Percentiles rank a stretch among this genome's conserved stretches.
These are phyloP conservation scores for Penicillium digitatum DNA, from an alignment of 2,329 filamentous ascomycete species.

Conservation along the genomic window DNA sequence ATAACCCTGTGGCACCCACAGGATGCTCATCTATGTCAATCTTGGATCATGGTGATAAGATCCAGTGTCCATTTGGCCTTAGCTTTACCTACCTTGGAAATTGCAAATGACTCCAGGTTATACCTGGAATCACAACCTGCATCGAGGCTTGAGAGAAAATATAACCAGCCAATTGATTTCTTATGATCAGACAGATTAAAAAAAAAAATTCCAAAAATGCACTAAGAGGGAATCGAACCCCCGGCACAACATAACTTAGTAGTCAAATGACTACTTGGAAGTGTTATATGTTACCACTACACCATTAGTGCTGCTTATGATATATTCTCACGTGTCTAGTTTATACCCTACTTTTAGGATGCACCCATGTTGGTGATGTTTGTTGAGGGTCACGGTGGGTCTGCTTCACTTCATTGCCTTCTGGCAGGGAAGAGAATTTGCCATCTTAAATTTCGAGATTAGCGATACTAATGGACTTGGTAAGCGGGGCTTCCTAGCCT, in stretches of 20 bases:
- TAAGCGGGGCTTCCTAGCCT: neutral
- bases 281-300: slow-evolving; percentile 10
- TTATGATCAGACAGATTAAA: no score
- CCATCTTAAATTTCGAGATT: neutral
- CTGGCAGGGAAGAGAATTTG: no score
- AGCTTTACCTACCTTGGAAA: no score
- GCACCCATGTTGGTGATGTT: no score
- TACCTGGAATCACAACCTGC: no score
- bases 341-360: no score
- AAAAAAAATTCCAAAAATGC: neutral
- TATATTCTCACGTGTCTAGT: rapidly evolving
- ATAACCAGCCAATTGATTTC: no score
- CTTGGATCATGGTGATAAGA: neutral
- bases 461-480: neutral
- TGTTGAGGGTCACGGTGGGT: no score
- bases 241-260: slow-evolving; percentile 3
- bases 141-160: no score
- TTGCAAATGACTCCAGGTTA: no score
- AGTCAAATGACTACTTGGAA: neutral
- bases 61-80: neutral
- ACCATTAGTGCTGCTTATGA: slow-evolving; percentile 3
- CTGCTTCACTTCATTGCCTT: no score
- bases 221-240: slow-evolving; percentile 9
- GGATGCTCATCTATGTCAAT: neutral
- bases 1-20: neutral